Base-by-base conservation (phyloP, 2,329 filamentous ascomycete species). In the Hortaea werneckii region DNA sequence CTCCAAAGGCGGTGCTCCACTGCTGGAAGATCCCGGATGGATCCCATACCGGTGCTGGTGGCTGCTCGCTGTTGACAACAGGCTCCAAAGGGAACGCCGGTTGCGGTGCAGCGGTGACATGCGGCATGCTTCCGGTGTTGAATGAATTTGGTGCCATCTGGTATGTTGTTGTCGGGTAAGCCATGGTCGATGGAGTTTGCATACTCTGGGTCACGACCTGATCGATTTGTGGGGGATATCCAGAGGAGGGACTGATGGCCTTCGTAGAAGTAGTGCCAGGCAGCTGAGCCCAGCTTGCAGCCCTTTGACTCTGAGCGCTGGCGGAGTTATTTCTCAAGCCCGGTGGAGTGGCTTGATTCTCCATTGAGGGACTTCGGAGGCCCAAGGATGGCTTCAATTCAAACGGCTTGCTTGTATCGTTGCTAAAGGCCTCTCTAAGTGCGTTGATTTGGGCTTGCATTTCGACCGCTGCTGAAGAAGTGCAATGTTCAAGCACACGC, bases 1-100 rank as follows among this genome's bases (percentile, higher is more conserved):
- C 58, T 49, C 87, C 86, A 70, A 95, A 96, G 54, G 90, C 89
- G 61, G 85, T 82, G 67, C 94, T 89, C 89, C 90, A 96, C 73
- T 95, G 87, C 66, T 89, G 94, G 59, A 51, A 54, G 48, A 63
- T 62, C 34, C 59, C 57, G 26, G 59, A 62, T 3, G 60, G 60
- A 51, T 63, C 60, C 60, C 60, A 63, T 27, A 59, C 55, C 26
- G 58, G 58, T 12, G 55, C 30, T 12, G 41, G 50, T 35, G 51
- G 50, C 41, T 53, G 52, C 40, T 60, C 58, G 46, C 56, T 60
- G 51, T 51, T 58, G 38, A 54, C 50, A 45, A 57, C 53, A 28
- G 52, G 54, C 37, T 58, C 57, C 8, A 59, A 43, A 11, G 47
- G 40, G 38, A 55, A 58, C 5, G 51, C 54, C n/a, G 40, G 4